phyloP scores from a whole-genome alignment of 768 basidiomycete species.

The Leccinum barrowsii region DNA sequence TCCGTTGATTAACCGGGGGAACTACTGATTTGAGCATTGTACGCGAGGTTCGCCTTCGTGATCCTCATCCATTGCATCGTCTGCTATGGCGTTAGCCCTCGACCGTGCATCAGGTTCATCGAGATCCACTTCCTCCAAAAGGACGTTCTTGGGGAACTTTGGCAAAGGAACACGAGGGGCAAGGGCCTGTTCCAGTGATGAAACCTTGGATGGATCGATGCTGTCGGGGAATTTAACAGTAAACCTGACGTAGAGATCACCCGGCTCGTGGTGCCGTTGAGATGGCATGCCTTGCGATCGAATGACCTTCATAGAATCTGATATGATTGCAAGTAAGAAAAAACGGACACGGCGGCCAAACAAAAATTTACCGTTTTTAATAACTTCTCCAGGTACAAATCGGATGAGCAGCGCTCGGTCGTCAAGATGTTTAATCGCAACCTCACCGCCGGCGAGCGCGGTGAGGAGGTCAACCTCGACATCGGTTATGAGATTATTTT shows the following conservation, averaged over 20 bases:
- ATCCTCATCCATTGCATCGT: slow-evolving; percentile 93
- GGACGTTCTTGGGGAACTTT: slow-evolving; percentile 61
- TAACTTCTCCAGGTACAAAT: slow-evolving; percentile 83
- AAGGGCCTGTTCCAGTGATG: slow-evolving; percentile 78
- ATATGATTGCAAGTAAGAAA: slow-evolving; percentile 1
- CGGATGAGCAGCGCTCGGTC: slow-evolving; percentile 84
- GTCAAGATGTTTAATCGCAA: slow-evolving; percentile 89
- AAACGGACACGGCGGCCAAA: background rate
- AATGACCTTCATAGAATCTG: slow-evolving; percentile 88
- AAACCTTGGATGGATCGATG: slow-evolving; percentile 64
- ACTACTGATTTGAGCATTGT: slow-evolving; percentile 90
- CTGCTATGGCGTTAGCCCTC: slow-evolving; percentile 47
- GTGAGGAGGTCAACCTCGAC: slow-evolving; percentile 92
- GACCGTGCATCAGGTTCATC: slow-evolving; percentile 67
- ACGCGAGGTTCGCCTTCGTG: slow-evolving; percentile 83
- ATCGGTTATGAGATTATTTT: slow-evolving; percentile 81
- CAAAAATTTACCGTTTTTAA: slow-evolving; percentile 80
- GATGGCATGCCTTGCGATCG: slow-evolving; percentile 98
- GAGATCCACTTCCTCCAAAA: slow-evolving; percentile 82
- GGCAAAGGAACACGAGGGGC: slow-evolving; percentile 70
- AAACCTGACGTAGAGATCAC: slow-evolving; percentile 87
- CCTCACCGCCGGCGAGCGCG: slow-evolving; percentile 88
- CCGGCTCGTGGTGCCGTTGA: slow-evolving; percentile 93
- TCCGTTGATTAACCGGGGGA: slow-evolving; percentile 8
- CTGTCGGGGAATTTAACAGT: slow-evolving; percentile 85